phyloP scores from a whole-genome alignment of 2,329 filamentous ascomycete genomes.

The Diaporthe ampelina region DNA sequence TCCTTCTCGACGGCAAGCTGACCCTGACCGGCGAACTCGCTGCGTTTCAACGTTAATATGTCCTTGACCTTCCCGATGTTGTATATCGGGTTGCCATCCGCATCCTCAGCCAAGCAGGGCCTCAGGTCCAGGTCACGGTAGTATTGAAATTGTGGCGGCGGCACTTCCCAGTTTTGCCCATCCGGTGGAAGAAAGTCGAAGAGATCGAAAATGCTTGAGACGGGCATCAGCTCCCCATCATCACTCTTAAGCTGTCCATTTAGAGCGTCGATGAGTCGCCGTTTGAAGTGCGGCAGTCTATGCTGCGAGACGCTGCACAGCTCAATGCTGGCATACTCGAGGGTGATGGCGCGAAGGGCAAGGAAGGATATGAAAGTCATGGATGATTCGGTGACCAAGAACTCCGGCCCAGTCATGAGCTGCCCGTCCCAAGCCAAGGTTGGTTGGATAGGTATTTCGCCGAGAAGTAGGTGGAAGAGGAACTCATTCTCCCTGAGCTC shows the following conservation, averaged over 20 bases:
- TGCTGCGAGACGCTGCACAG: slow-evolving; percentile 82
- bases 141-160: slow-evolving; percentile 68
- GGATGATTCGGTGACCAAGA: slow-evolving; percentile 78
- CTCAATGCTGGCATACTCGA: slow-evolving; percentile 89
- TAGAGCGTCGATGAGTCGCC: slow-evolving; percentile 79
- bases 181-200: slow-evolving; percentile 84
- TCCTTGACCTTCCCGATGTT: slow-evolving; percentile 81
- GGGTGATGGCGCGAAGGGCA: slow-evolving; percentile 79
- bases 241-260: slow-evolving; percentile 80
- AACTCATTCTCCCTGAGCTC: slow-evolving; percentile 86
- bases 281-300: slow-evolving; percentile 78
- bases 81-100: slow-evolving; percentile 71
- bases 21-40: slow-evolving; percentile 68
- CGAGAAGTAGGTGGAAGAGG: slow-evolving; percentile 81
- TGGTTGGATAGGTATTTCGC: slow-evolving; percentile 78
- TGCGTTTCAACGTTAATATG: slow-evolving; percentile 78
- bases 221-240: slow-evolving; percentile 74
- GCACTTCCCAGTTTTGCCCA: slow-evolving; percentile 60
- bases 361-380: slow-evolving; percentile 83
- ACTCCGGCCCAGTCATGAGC: slow-evolving; percentile 71
- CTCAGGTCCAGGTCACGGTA: slow-evolving; percentile 78
- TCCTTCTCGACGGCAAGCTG: slow-evolving; percentile 65
- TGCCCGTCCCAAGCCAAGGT: slow-evolving; percentile 82
- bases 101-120: slow-evolving; percentile 72
- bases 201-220: slow-evolving; percentile 88